These are phyloP conservation scores for Ambrosiella cleistominuta DNA, from an alignment of 2,329 filamentous ascomycete genomes.

Conservation along the genomic window DNA sequence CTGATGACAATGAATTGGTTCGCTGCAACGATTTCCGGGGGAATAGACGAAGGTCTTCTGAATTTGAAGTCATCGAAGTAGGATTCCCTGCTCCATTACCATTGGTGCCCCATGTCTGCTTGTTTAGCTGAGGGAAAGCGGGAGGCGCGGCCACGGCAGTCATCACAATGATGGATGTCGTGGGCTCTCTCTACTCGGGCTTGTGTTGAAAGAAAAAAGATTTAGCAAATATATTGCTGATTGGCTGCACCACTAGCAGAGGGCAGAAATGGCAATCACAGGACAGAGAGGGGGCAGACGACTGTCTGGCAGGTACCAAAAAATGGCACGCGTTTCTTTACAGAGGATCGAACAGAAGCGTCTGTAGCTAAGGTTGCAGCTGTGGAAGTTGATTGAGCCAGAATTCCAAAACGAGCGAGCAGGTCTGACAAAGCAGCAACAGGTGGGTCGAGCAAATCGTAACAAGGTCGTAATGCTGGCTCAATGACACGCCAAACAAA, in stretches of 20 bases:
- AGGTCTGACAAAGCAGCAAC: neutral
- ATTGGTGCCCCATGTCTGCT: constrained; percentile 49
- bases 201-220: neutral
- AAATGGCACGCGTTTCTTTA: constrained; percentile 4
- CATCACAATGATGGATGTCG: constrained; percentile 25
- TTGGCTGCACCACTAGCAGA: neutral
- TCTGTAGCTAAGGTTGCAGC: neutral
- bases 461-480: too few species aligned
- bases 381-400: neutral
- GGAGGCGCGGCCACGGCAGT: constrained; percentile 50
- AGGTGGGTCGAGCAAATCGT: too few species aligned
- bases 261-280: neutral
- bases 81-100: constrained; percentile 19
- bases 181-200: constrained; percentile 4
- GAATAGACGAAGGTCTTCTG: constrained; percentile 77
- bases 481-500: too few species aligned
- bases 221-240: neutral
- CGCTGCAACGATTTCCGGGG: constrained; percentile 75
- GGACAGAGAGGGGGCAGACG: neutral
- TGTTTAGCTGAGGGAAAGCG: constrained; percentile 44
- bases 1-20: constrained; percentile 78
- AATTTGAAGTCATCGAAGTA: constrained; percentile 22
- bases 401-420: neutral
- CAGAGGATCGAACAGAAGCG: neutral
- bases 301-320: neutral